Evolutionary conservation across 176 grass and related monocot genomes (phyloP).

Genomic region (Olyra latifolia): DNA sequence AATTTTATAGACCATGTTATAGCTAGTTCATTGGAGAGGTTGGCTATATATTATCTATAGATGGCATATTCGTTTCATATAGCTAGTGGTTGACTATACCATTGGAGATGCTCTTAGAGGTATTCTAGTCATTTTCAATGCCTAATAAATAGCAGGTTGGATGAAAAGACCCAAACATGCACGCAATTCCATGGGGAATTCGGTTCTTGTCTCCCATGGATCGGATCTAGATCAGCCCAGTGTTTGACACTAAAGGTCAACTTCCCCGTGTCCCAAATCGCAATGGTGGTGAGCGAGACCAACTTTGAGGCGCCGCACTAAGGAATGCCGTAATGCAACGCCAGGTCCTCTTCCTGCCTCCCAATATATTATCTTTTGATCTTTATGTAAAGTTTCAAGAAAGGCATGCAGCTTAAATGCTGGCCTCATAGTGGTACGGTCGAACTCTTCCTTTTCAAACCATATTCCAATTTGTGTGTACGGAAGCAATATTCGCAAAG

Average conservation of each 20-base stretch:
- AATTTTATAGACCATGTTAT: too few species aligned
- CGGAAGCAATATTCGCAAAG: not conserved
- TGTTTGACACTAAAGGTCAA: slow-evolving; percentile 20
- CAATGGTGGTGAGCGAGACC: slow-evolving; percentile 17
- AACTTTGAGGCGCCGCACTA: slow-evolving; percentile 28
- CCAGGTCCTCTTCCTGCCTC: not conserved
- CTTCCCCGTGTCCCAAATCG: not conserved
- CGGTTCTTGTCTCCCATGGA: slow-evolving; percentile 30
- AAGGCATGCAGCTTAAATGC: not conserved
- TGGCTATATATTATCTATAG: too few species aligned
- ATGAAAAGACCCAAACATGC: not conserved
- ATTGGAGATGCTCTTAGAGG: too few species aligned
- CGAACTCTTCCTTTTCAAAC: not conserved
- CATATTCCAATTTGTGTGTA: not conserved
- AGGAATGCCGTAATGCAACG: not conserved
- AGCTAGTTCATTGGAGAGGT: too few species aligned
- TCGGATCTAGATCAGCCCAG: not conserved
- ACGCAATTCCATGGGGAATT: slow-evolving; percentile 7
- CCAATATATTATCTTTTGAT: not conserved
- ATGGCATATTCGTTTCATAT: too few species aligned
- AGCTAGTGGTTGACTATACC: too few species aligned
- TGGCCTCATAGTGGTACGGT: not conserved
- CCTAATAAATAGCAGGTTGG: too few species aligned
- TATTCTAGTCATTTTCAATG: too few species aligned
- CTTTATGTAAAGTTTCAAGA: not conserved